Conservation (phyloP, 1,139 yeast genomes). For the Pichia terricola region DNA sequence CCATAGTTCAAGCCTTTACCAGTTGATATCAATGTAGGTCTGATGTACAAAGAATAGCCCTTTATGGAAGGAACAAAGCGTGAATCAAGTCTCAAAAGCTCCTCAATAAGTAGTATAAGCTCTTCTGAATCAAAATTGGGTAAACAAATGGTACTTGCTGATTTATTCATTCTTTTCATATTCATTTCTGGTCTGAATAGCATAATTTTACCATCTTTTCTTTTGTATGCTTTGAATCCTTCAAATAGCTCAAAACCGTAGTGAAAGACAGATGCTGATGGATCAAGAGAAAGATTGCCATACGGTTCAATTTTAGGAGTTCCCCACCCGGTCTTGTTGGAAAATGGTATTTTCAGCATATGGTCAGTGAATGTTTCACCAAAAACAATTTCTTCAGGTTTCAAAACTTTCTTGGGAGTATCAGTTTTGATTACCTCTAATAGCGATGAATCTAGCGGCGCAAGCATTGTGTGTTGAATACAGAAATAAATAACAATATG, state of each 20-base stretch:
- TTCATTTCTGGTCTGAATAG: slow-evolving; percentile 87
- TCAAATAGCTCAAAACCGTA: slow-evolving; percentile 93
- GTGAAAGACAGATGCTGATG: slow-evolving; percentile 83
- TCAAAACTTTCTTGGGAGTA: slow-evolving; percentile 53
- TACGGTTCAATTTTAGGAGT: slow-evolving; percentile 80
- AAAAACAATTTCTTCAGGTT: slow-evolving; percentile 70
- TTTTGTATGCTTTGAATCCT: slow-evolving; percentile 91
- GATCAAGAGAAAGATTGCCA: slow-evolving; percentile 67
- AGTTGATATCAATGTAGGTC: slow-evolving; percentile 94
- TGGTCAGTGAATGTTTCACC: slow-evolving; percentile 87
- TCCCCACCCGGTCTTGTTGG: slow-evolving; percentile 66
- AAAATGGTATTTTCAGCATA: slow-evolving; percentile 85
- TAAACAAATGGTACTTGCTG: slow-evolving; percentile 78
- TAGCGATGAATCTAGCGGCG: slow-evolving; percentile 57
- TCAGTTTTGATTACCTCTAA: slow-evolving; percentile 47
- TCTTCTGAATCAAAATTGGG: slow-evolving; percentile 78
- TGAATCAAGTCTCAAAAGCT: slow-evolving; percentile 64
- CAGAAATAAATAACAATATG: no score
- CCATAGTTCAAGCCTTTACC: slow-evolving; percentile 77
- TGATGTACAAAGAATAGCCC: slow-evolving; percentile 84
- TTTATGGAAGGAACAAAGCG: slow-evolving; percentile 71
- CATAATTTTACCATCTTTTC: slow-evolving; percentile 53
- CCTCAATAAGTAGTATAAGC: slow-evolving; percentile 61
- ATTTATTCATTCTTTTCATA: slow-evolving; percentile 81
- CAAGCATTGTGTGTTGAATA: slow-evolving; percentile 24